Evolutionary conservation across 176 grass and related monocot species (phyloP), one percentile per base, ranked within the genome.

Genomic region (Urochloa ruziziensis): DNA sequence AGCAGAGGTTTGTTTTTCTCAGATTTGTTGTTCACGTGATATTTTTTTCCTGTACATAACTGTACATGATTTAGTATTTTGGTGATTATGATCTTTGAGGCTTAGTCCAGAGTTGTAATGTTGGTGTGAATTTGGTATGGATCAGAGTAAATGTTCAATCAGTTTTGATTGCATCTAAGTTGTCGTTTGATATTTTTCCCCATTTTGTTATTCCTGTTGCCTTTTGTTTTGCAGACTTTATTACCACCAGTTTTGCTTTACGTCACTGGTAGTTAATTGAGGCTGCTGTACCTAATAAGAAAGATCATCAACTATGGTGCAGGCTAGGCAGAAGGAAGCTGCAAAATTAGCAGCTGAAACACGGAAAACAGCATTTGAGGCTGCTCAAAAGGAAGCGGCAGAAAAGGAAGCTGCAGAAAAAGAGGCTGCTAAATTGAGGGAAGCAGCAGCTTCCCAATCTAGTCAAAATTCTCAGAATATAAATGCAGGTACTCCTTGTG

Each of bases 321-420:
- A 95, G 93, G 91, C 85, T 53, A 92, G 86, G 81, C 87, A 94
- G 58, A 95, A 88, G 77, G 82, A 84, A 85, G 76, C 78, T 83
- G 87, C 93, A 80, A 92, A 90, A 77, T 83, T 91, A 93, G 93
- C 87, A 88, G 91, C 86, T 85, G 91, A 88, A 88, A 80, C 86
- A 75, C 89, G 85, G 33, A 91, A 84, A 83, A 60, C 56, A 83
- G 82, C 87, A 77, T 73, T 80, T 71, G 93, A 95, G 73, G 89
- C 93, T 70, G 88, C 89, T 79, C 84, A 82, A 82, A 94, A 90
- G 84, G 88, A 87, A 91, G 92, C 86, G 70, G 73, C 73, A 75
- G 92, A 92, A 86, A 92, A 85, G 49, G 91, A 97, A 88, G 85
- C 87, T 79, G 89, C 86, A 12, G 46, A 74, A 74, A 67, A 68